Evolutionary conservation across 257 asterid species (phyloP), one percentile per base, ranked within the genome.

Genomic region (Primulina eburnea): DNA sequence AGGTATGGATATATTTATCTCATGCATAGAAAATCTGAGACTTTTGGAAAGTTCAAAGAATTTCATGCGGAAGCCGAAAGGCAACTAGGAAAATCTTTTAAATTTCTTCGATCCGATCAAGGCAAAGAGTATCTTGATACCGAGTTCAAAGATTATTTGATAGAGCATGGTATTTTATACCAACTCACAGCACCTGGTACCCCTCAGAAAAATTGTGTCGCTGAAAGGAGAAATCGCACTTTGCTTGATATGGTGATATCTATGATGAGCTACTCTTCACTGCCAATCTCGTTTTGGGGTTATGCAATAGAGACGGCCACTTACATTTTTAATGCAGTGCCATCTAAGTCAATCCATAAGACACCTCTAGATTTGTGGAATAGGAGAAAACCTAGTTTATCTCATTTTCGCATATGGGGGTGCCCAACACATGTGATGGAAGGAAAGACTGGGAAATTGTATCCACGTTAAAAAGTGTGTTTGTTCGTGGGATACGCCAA

Each of bases 1-100:
- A 21, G 58, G 24, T 65, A 7, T 3, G 34, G 35, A 8, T 40
- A 65, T 37, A 20, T 65, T 29, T 40, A 65, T 28, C 35, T 65
- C 0, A 33, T 37, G 18, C 24, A 26, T 18, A 2, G 47, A 16
- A 65, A 65, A 12, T 65, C 20, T 3, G 21, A 65, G 4, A n/a
- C 58, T 65, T 65, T 65, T 37, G 69, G 28, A 38, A 65, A 65
- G 38, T 60, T 60, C 21, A 4, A 24, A 2, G 47, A 37, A 37
- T 37, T 37, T 37, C 47, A 8, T 37, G 47, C 0, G 0, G 20
- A 65, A 40, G 34, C 16, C 40, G n/a, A 65, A 16, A 65, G 47
- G 6, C 58, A 65, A 40, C 12, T 7, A 3, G 21, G 50, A 3
- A 53, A 18, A 17, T 0, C 34, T 47, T 37, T 65, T 5, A 40